Evolutionary conservation across 768 basidiomycete species (phyloP).

Genomic region (Cystoderma amianthinum): DNA sequence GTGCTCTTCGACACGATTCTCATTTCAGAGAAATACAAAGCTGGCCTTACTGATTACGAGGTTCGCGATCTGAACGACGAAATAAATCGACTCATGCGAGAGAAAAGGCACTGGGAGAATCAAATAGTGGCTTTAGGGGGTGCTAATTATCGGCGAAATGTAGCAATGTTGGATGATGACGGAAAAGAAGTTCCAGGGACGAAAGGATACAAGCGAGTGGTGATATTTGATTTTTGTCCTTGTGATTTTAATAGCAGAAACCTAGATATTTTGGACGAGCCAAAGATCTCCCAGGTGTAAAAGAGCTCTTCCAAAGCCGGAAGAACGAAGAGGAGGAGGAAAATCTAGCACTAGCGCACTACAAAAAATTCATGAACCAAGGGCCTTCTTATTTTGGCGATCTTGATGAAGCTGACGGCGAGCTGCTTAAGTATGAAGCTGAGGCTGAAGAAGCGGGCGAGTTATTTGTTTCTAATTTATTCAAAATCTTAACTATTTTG

Average conservation of each 20-base stretch:
- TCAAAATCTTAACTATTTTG: background rate
- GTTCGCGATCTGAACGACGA: constrained; percentile 95
- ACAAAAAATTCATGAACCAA: constrained; percentile 85
- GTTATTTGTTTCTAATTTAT: constrained; percentile 8
- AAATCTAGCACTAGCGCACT: constrained; percentile 64
- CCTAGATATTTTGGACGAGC: constrained; percentile 93
- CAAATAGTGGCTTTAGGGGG: constrained; percentile 95
- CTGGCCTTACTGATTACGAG: constrained; percentile 92
- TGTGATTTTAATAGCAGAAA: background rate
- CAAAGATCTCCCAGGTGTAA: constrained; percentile 91
- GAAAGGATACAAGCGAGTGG: constrained; percentile 88
- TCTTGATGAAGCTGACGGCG: constrained; percentile 68
- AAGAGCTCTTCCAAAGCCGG: constrained; percentile 86
- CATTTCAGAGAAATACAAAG: constrained; percentile 30
- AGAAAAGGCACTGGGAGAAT: constrained; percentile 97
- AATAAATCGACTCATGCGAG: constrained; percentile 91
- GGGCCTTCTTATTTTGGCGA: constrained; percentile 91
- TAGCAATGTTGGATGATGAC: constrained; percentile 91
- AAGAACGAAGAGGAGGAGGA: constrained; percentile 90
- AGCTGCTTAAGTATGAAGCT: constrained; percentile 65
- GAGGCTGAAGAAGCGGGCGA: constrained; percentile 69
- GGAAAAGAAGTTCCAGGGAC: constrained; percentile 96
- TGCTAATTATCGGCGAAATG: constrained; percentile 91
- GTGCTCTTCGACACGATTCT: background rate
- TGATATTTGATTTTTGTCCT: too few species aligned